These are phyloP conservation scores for Gaeumannomyces tritici DNA, from an alignment of 2,329 filamentous ascomycete species.

Conservation along the genomic window DNA sequence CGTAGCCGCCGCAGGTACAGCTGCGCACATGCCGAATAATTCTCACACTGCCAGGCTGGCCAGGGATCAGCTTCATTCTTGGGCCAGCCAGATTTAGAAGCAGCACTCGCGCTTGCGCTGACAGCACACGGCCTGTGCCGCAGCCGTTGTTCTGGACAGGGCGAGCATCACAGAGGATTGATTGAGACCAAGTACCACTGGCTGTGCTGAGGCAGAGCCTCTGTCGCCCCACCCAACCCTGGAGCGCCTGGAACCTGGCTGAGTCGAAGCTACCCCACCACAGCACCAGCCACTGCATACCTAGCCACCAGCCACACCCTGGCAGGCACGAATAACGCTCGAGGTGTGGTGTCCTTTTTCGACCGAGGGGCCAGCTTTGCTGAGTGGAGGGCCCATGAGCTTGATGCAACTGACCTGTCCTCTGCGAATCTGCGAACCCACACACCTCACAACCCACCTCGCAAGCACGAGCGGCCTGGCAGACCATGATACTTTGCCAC, in stretches of 20 bases:
- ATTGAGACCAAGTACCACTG: no score
- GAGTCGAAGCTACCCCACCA: neutral
- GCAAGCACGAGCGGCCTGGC: neutral
- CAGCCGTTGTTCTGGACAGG: neutral
- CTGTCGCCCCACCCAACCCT: neutral
- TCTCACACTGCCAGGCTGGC: neutral
- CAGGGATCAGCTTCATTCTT: neutral
- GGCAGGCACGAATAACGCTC: conserved; percentile 1
- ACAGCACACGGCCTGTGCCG: neutral
- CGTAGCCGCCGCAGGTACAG: neutral
- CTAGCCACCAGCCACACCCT: neutral
- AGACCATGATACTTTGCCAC: conserved; percentile 1
- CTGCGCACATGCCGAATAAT: no score
- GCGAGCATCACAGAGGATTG: no score
- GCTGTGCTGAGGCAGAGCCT: neutral
- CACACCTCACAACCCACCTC: neutral
- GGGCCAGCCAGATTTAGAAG: neutral
- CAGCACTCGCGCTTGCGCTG: neutral
- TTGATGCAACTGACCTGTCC: neutral
- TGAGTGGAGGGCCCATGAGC: neutral
- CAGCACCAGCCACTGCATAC: neutral
- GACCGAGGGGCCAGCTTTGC: conserved; percentile 3
- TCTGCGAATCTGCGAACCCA: neutral
- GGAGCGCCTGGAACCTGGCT: no score
- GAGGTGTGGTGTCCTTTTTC: conserved; percentile 5